These are phyloP conservation scores for Mercurialis annua DNA, from an alignment of 345 rosid genomes.

Conservation along the genomic window DNA sequence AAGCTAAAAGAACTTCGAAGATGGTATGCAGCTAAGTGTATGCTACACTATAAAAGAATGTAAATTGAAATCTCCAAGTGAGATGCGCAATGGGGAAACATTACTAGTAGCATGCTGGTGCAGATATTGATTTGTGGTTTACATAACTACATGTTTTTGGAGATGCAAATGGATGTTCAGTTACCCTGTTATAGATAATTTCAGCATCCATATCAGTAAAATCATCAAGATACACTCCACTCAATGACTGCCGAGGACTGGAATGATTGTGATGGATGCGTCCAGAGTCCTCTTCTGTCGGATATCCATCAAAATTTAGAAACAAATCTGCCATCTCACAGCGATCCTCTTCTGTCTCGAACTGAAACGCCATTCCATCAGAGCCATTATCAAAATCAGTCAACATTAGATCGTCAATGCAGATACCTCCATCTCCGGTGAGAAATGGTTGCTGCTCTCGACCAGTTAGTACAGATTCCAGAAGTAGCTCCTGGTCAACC, in stretches of 20 bases:
- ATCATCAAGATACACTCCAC: not conserved
- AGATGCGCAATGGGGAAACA: not conserved
- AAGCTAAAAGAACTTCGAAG: not conserved
- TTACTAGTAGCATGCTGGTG: not conserved
- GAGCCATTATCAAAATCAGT: not conserved
- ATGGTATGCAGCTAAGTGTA: not conserved
- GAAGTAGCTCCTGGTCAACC: not conserved
- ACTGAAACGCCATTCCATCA: not conserved
- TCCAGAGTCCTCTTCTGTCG: not conserved
- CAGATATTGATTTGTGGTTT: not conserved
- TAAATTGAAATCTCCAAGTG: not conserved
- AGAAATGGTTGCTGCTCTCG: not conserved
- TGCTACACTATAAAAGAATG: not conserved
- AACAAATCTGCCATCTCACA: not conserved
- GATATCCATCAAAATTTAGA: not conserved
- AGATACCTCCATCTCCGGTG: not conserved
- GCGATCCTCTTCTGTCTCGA: not conserved
- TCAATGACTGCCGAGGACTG: not conserved
- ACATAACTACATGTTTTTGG: not conserved
- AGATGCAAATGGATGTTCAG: not conserved
- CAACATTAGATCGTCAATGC: not conserved
- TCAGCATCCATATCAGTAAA: not conserved
- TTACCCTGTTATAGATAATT: not conserved
- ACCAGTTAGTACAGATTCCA: not conserved
- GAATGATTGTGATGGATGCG: not conserved